Conservation (phyloP, 2,329 filamentous ascomycete species). For the Diaporthe vexans region DNA sequence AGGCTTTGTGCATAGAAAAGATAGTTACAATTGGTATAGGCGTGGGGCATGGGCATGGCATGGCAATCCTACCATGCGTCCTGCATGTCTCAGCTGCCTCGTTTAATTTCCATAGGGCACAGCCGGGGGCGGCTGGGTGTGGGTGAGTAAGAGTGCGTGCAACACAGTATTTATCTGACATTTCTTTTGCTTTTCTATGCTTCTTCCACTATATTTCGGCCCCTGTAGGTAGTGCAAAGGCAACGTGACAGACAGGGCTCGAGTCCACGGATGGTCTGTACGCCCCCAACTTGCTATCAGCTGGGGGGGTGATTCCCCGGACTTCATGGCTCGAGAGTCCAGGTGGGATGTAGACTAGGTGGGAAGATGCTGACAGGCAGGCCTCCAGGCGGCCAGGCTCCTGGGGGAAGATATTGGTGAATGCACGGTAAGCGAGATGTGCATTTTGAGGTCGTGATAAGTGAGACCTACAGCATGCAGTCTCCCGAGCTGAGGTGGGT, state of each 20-base stretch:
- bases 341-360: background rate
- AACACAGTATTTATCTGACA: background rate
- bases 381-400: background rate
- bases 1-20: background rate
- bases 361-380: constrained; percentile 4
- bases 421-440: constrained; percentile 21
- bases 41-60: background rate
- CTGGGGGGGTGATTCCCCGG: background rate
- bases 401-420: background rate
- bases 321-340: background rate
- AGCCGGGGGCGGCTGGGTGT: too few relatives aligned
- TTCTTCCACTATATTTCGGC: background rate
- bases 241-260: background rate
- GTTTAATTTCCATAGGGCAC: constrained; percentile 27
- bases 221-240: background rate
- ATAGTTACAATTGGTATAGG: too few relatives aligned
- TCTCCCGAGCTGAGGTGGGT: constrained; percentile 10
- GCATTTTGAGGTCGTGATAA: background rate
- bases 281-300: background rate
- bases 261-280: background rate
- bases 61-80: constrained; percentile 12
- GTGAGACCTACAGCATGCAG: constrained; percentile 31
- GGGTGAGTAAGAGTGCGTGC: background rate
- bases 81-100: constrained; percentile 33
- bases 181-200: background rate